phyloP scores from a whole-genome alignment of 768 basidiomycete species.

The Phanerodontia chrysosporium region DNA sequence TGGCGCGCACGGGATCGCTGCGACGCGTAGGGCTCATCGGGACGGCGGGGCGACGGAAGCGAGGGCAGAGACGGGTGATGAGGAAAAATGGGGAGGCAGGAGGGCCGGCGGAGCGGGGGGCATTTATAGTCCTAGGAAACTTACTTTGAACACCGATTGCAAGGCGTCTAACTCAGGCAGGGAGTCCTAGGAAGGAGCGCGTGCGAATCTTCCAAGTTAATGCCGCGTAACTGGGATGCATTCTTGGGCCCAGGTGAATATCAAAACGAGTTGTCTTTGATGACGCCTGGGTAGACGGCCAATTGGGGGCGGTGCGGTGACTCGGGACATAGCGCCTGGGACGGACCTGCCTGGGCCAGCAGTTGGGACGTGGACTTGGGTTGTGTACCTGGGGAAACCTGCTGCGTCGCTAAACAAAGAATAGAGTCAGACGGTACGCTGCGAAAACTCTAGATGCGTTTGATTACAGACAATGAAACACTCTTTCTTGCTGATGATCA shows the following conservation, averaged over 20 bases:
- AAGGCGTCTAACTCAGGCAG: conserved; percentile 4
- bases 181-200: conserved; percentile 6
- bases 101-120: conserved; percentile 5
- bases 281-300: conserved; percentile 4
- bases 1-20: conserved; percentile 4
- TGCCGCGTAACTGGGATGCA: conserved; percentile 12
- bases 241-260: conserved; percentile 2
- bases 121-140: conserved; percentile 18
- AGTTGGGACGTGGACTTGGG: no score
- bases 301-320: conserved; percentile 9
- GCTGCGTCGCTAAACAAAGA: conserved; percentile 5
- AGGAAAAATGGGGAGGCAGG: conserved; percentile 11
- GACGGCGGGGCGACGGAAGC: not conserved
- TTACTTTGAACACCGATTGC: conserved; percentile 12
- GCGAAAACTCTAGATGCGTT: conserved; percentile 8
- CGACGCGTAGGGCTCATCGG: not conserved
- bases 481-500: conserved; percentile 9
- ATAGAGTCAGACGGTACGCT: conserved; percentile 2
- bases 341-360: conserved; percentile 3
- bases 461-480: conserved; percentile 12
- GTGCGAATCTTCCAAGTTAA: conserved; percentile 3
- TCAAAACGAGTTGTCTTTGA: conserved; percentile 13
- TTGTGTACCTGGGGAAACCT: conserved; percentile 2
- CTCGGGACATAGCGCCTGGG: conserved; percentile 2
- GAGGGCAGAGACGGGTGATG: conserved; percentile 6